A percentile compares a stretch with the other conserved stretches of the same genome.
phyloP scores from a whole-genome alignment of 2,329 filamentous ascomycete species.

The Teratosphaeria zuluensis region DNA sequence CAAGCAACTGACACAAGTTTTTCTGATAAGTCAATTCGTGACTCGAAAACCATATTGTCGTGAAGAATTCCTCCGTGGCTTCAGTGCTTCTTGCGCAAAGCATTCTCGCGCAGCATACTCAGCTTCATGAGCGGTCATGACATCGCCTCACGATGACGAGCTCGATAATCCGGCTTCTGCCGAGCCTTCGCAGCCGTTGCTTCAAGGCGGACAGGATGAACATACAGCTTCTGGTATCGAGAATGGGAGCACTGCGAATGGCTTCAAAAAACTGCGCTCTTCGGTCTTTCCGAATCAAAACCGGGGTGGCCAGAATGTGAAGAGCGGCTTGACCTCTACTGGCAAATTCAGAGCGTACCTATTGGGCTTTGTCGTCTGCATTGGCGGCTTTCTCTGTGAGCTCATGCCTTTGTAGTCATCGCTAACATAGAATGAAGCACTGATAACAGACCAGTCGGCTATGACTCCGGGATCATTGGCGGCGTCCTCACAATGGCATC shows the following conservation, averaged over 20 bases:
- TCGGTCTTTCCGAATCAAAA: not conserved
- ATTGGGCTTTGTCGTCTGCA: constrained; percentile 42
- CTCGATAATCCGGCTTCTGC: not conserved
- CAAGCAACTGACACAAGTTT: not conserved
- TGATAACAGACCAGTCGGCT: constrained; percentile 25
- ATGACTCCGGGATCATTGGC: constrained; percentile 33
- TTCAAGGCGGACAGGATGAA: not conserved
- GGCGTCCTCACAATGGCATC: constrained; percentile 21
- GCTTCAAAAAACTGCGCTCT: not conserved
- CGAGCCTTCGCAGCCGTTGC: not conserved
- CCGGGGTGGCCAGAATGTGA: not conserved
- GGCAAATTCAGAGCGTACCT: constrained; percentile 42
- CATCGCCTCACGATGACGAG: not conserved
- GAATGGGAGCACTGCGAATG: not conserved
- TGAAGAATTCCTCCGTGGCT: not conserved
- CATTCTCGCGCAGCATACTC: not conserved
- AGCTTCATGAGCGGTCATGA: not conserved
- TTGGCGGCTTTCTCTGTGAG: constrained; percentile 40
- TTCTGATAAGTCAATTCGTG: no score
- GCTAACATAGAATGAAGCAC: not conserved
- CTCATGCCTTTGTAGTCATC: not conserved
- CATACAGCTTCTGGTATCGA: not conserved
- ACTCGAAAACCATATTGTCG: not conserved
- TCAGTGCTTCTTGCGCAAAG: not conserved
- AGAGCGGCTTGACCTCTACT: constrained; percentile 1